Evolutionary conservation across 2,329 filamentous ascomycete species (phyloP).

Genomic region (Calonectria pteridis): DNA sequence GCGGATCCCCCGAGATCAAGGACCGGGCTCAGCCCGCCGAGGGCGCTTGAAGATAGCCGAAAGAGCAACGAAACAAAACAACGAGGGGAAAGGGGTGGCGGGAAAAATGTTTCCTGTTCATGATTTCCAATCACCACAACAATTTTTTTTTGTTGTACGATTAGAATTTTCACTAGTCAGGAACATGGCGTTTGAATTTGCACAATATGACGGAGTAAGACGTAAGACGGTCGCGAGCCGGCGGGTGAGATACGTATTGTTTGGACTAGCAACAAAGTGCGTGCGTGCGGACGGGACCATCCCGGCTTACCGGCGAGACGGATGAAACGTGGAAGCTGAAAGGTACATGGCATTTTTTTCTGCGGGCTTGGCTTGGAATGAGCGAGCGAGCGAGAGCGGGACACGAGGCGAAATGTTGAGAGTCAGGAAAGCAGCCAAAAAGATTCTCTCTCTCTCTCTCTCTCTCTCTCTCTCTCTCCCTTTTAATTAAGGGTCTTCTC

Average conservation of each 20-base stretch:
- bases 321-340: neutral
- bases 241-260: neutral
- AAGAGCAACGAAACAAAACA: neutral
- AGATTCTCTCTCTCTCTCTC: neutral
- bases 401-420: neutral
- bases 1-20: neutral
- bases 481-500: neutral
- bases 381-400: neutral
- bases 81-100: neutral
- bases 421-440: neutral
- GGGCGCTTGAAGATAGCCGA: neutral
- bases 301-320: neutral
- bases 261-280: neutral
- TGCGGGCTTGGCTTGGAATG: neutral
- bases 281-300: neutral
- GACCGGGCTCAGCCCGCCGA: neutral
- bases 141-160: neutral
- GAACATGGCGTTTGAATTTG: neutral
- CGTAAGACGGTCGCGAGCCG: neutral
- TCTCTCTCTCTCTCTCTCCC: neutral
- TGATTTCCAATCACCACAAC: neutral
- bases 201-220: neutral
- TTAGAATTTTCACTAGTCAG: neutral
- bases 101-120: neutral
- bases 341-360: neutral